Percentiles rank a stretch among this genome's conserved stretches.
These are phyloP conservation scores for Leccinum pellstonianum DNA, from an alignment of 768 basidiomycete species.

Conservation along the genomic window DNA sequence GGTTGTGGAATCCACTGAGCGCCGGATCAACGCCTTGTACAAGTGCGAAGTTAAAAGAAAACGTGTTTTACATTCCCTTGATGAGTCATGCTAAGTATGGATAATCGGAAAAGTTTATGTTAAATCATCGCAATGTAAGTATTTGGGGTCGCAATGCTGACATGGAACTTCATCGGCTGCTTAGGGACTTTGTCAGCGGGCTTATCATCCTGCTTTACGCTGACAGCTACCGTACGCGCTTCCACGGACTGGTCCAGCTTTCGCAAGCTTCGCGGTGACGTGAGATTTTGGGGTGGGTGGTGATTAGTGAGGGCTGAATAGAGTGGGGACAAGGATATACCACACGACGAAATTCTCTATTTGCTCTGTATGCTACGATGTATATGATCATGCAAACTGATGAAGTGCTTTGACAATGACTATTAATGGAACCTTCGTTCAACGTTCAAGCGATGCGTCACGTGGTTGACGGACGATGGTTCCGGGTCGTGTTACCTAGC, in stretches of 20 bases:
- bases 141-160: background rate
- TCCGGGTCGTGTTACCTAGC: background rate
- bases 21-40: too few species aligned
- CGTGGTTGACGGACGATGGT: slow-evolving; percentile 13
- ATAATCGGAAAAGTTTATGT: too few species aligned
- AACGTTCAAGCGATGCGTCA: slow-evolving; percentile 7
- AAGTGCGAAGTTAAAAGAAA: too few species aligned
- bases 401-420: background rate
- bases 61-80: too few species aligned
- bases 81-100: too few species aligned
- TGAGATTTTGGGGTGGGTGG: background rate
- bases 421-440: background rate
- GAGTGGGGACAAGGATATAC: slow-evolving; percentile 15
- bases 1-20: too few species aligned
- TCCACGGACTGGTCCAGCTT: slow-evolving; percentile 40
- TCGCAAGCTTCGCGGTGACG: slow-evolving; percentile 35
- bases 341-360: slow-evolving; percentile 18
- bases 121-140: background rate
- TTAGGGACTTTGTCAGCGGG: slow-evolving; percentile 53
- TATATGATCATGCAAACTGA: background rate
- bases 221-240: slow-evolving; percentile 45
- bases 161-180: background rate
- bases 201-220: slow-evolving; percentile 49
- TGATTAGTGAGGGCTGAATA: background rate
- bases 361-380: slow-evolving; percentile 11